phyloP scores from a whole-genome alignment of 2,329 filamentous ascomycete species.

The Claviceps sp. region DNA sequence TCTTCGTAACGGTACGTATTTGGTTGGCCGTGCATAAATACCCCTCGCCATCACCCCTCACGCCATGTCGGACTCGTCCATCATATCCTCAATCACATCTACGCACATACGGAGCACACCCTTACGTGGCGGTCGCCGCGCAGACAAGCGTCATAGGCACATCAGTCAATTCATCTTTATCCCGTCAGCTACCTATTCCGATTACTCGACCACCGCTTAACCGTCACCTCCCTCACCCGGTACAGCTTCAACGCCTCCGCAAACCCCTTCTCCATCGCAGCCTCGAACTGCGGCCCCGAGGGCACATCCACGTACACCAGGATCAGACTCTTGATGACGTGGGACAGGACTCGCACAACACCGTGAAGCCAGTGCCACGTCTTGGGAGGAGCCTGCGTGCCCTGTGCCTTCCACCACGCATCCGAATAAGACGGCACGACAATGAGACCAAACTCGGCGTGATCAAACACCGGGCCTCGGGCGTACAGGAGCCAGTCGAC shows the following conservation, averaged over 20 bases:
- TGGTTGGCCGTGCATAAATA: no score
- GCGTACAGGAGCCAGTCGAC: slow-evolving; percentile 93
- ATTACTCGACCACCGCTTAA: slow-evolving; percentile 77
- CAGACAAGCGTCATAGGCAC: no score
- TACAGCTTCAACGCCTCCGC: slow-evolving; percentile 53
- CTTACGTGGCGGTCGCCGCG: no score
- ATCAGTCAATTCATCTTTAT: background rate
- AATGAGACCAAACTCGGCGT: slow-evolving; percentile 83
- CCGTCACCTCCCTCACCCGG: slow-evolving; percentile 63
- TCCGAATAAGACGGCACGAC: slow-evolving; percentile 74
- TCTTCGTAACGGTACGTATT: no score
- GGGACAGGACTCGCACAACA: slow-evolving; percentile 75
- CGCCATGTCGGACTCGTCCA: no score
- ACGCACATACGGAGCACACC: no score
- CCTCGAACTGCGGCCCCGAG: slow-evolving; percentile 39
- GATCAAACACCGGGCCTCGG: slow-evolving; percentile 82
- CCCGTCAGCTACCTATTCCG: slow-evolving; percentile 37
- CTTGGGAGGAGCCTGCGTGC: slow-evolving; percentile 33
- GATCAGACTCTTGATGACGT: slow-evolving; percentile 82
- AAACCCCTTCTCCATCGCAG: slow-evolving; percentile 39
- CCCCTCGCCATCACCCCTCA: no score
- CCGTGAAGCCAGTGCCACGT: slow-evolving; percentile 80
- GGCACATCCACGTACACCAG: slow-evolving; percentile 88
- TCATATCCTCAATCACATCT: no score
- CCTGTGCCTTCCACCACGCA: slow-evolving; percentile 52